Evolutionary conservation across 139 green algal genomes (phyloP).

Genomic region (Chlorella sp.): DNA sequence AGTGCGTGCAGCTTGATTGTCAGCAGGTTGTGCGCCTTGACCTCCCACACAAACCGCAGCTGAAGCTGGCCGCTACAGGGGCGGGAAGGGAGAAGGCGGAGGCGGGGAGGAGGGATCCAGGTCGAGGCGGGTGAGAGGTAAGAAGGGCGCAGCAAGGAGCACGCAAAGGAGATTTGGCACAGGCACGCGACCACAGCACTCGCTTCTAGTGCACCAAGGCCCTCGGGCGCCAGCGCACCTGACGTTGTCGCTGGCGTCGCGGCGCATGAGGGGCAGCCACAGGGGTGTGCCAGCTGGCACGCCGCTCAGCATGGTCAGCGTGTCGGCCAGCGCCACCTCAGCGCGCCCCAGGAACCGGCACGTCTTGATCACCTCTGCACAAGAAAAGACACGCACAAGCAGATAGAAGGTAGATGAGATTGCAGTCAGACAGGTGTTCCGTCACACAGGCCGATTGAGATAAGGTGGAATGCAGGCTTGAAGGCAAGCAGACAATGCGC

Average conservation of each 20-base stretch:
- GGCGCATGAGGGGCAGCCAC: constrained; percentile 64
- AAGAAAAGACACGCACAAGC: too few species aligned
- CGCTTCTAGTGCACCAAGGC: neutral
- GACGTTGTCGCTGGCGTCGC: constrained; percentile 52
- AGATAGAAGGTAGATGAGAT: too few species aligned
- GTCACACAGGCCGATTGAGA: too few species aligned
- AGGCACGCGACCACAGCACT: neutral
- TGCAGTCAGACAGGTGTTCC: too few species aligned
- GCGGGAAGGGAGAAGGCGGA: neutral
- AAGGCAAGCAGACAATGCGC: neutral
- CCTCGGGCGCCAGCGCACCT: neutral
- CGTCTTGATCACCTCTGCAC: constrained; percentile 55
- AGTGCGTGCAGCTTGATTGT: constrained; percentile 74
- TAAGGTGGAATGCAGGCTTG: too few species aligned
- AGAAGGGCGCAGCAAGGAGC: neutral
- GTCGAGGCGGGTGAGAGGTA: neutral
- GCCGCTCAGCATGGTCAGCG: constrained; percentile 52
- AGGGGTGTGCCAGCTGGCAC: constrained; percentile 39
- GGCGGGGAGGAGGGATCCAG: neutral
- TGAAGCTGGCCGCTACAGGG: constrained; percentile 48
- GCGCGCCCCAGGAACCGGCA: constrained; percentile 64
- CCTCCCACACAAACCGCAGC: constrained; percentile 78
- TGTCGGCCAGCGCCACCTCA: constrained; percentile 74
- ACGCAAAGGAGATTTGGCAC: too few species aligned
- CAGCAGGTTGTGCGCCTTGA: constrained; percentile 79